phyloP scores from a whole-genome alignment of 768 basidiomycete genomes.

The Pholiota microspora region DNA sequence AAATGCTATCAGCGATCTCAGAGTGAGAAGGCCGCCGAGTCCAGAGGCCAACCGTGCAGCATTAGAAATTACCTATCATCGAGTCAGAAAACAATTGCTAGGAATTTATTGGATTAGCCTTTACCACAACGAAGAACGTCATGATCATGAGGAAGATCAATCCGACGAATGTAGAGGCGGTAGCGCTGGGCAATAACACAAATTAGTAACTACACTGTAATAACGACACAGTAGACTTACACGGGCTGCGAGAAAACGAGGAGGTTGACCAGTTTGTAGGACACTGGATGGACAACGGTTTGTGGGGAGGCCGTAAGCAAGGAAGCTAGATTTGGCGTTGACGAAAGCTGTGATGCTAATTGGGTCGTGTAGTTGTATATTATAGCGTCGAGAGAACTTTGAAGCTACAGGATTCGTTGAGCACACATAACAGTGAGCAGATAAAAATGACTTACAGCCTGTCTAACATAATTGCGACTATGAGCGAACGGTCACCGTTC shows the following conservation, averaged over 20 bases:
- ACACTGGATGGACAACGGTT: conserved; percentile 46
- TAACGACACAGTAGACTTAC: too few species aligned
- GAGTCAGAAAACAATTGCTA: background rate
- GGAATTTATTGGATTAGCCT: conserved; percentile 11
- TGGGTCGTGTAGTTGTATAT: conserved; percentile 16
- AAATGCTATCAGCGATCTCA: conserved; percentile 28
- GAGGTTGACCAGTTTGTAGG: conserved; percentile 48
- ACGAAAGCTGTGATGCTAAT: conserved; percentile 8
- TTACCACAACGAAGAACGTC: conserved; percentile 38
- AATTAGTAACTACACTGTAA: too few species aligned
- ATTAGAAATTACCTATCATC: conserved; percentile 3
- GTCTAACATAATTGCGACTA: conserved; percentile 30
- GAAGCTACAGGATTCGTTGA: background rate
- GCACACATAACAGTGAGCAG: background rate
- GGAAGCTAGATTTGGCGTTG: conserved; percentile 14
- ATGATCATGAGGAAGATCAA: conserved; percentile 52
- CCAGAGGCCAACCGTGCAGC: conserved; percentile 29
- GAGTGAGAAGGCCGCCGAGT: conserved; percentile 24
- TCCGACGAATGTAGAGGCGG: conserved; percentile 54
- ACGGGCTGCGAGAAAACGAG: conserved; percentile 62
- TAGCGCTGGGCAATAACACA: conserved; percentile 33
- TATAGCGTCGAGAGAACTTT: conserved; percentile 15
- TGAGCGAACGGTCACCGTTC: conserved; percentile 5
- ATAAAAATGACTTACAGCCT: conserved; percentile 21
- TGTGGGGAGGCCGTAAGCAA: conserved; percentile 49